Percentiles rank a stretch among this genome's conserved stretches.
Conservation (phyloP, 2,329 filamentous ascomycete genomes). For the Colletotrichum theobromicola region DNA sequence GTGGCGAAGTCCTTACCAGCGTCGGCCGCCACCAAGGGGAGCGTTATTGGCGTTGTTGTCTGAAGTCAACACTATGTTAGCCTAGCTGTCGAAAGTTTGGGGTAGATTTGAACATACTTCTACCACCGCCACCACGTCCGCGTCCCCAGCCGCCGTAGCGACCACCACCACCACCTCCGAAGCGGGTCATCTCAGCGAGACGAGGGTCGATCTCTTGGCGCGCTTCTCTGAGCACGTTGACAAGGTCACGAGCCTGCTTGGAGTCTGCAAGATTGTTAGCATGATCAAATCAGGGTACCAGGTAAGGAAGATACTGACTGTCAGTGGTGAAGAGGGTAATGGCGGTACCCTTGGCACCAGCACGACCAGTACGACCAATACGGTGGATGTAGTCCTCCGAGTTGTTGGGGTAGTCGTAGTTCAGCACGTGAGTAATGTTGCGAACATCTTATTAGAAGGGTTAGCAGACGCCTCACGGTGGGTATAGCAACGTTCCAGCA, state of each 20-base stretch:
- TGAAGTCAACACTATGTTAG: conserved; percentile 34
- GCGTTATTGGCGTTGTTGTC: conserved; percentile 56
- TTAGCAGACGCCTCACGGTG: conserved; percentile 72
- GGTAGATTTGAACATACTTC: conserved; percentile 49
- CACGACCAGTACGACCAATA: conserved; percentile 94
- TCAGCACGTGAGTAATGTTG: conserved; percentile 99
- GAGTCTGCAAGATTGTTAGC: conserved; percentile 66
- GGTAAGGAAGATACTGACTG: conserved; percentile 68
- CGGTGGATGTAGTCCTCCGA: conserved; percentile 98
- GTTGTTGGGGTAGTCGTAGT: conserved; percentile 99
- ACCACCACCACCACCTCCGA: conserved; percentile 82
- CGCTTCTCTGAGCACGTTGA: conserved; percentile 89
- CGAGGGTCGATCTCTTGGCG: conserved; percentile 98
- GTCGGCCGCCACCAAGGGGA: conserved; percentile 51
- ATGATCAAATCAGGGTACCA: background rate
- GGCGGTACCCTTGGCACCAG: conserved; percentile 92
- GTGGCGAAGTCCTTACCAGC: conserved; percentile 46
- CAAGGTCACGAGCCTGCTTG: conserved; percentile 96
- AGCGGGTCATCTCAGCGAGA: conserved; percentile 94
- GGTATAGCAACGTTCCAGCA: conserved; percentile 69
- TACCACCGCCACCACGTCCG: conserved; percentile 60
- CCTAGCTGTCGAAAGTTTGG: conserved; percentile 18
- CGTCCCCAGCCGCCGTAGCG: conserved; percentile 76
- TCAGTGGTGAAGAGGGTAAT: conserved; percentile 99
- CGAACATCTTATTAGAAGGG: conserved; percentile 90